A percentile compares a stretch with the other conserved stretches of the same genome.
phyloP scores from a whole-genome alignment of 192 early-diverging fungal genomes.

The Mortierella claussenii region DNA sequence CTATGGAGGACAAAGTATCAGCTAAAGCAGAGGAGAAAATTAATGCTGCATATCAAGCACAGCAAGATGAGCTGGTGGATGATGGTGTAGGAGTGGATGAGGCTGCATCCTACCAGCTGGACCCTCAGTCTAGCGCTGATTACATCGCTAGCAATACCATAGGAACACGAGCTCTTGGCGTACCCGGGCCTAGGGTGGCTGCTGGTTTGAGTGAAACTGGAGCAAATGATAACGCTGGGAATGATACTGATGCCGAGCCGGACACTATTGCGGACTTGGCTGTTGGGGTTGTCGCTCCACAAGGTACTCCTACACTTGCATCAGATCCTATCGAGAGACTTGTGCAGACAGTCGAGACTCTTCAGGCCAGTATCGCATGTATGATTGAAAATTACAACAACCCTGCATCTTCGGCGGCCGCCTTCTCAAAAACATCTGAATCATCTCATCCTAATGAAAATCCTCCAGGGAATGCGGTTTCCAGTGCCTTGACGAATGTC shows the following conservation, averaged over 20 bases:
- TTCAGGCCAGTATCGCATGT: constrained; percentile 4
- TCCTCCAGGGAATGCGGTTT: too few relatives aligned
- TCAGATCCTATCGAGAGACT: neutral
- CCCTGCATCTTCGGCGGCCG: too few relatives aligned
- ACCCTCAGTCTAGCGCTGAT: neutral
- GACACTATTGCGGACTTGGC: neutral
- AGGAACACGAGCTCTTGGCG: neutral
- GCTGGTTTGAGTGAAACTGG: neutral
- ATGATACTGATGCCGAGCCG: neutral
- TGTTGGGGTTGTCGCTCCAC: neutral
- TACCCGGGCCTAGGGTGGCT: neutral
- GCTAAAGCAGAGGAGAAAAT: too few relatives aligned
- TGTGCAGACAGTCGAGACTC: neutral
- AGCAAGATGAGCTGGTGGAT: neutral
- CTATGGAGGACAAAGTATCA: too few relatives aligned
- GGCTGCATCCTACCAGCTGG: neutral
- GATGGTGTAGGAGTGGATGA: neutral
- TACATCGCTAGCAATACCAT: too few relatives aligned
- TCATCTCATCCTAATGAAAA: too few relatives aligned
- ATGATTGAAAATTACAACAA: constrained; percentile 25
- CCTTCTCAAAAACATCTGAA: too few relatives aligned
- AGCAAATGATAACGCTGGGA: neutral
- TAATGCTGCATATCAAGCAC: neutral
- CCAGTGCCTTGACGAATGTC: too few relatives aligned
- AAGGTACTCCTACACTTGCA: neutral